Base-by-base conservation (phyloP, 2,329 filamentous ascomycete species). In the Cordyceps javanica region DNA sequence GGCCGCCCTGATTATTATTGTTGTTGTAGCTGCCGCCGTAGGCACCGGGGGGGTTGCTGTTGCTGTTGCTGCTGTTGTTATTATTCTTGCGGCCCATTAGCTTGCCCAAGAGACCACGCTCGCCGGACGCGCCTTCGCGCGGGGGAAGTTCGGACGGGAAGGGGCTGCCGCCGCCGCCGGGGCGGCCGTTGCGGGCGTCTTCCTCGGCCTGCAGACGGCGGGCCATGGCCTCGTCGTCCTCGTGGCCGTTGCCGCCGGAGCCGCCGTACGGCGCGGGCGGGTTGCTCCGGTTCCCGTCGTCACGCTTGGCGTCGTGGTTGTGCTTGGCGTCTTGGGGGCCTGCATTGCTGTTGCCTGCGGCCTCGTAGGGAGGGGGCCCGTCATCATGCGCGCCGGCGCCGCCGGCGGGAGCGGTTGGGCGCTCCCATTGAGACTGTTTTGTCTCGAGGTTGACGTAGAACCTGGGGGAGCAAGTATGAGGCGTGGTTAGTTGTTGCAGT, bases 381-480 rank as follows among this genome's bases (percentile, higher is more conserved):
- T 77, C 69, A 46, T 64, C 68, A 26, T 68, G 64, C 28, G 68
- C 70, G 28, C 69, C 71, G 8, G 79, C 72, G 16, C 81, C 78
- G 62, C 82, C 81, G 54, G 85, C 84, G 44, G 89, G 86, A 55
- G 80, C 80, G 38, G 85, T 90, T 19, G 91, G 91, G 64, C 84
- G 87, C 5, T 96, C 89, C 92, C 92, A 97, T 80, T 93, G 89
- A 5, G 92, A 96, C 69, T 88, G 81, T 67, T 94, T 94, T 62
- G 91, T 96, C 72, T 86, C 83, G 60, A 89, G 83, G 75, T 97
- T 94, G 60, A 96, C 89, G 75, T 89, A 97, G 82, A 94, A 96
- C 87, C 88, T 91, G 62, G n/a, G 14, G 5, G 8, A 16, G 36
- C 36, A n/a, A n/a, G 36, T 38, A 14, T 16, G 36, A 11, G 30